A percentile compares a stretch with the other conserved stretches of the same genome.
phyloP scores from a whole-genome alignment of 495 filamentous ascomycete species.

The Haplographium delicatum region DNA sequence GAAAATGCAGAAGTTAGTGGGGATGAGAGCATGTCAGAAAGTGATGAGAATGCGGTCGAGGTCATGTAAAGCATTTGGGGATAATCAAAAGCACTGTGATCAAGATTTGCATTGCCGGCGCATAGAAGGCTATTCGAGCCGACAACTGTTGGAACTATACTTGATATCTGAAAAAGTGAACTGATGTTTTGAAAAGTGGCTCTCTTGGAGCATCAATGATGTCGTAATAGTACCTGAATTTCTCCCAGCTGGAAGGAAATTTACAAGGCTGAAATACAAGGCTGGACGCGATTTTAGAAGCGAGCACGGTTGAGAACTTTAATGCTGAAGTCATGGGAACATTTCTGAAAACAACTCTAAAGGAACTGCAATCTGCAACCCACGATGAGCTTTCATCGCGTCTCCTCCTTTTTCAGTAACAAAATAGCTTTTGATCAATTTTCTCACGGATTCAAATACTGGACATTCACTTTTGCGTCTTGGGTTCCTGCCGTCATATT shows the following conservation, averaged over 20 bases:
- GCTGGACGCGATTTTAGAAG: no score
- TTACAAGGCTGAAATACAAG: no score
- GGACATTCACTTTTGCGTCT: slow-evolving; percentile 49
- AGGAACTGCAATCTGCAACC: neutral
- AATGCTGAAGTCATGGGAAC: no score
- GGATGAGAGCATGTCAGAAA: slow-evolving; percentile 90
- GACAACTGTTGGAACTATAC: neutral
- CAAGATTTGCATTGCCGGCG: slow-evolving; percentile 27
- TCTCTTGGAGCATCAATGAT: no score
- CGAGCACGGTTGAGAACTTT: no score
- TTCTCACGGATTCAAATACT: slow-evolving; percentile 34
- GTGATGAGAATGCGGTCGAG: slow-evolving; percentile 61
- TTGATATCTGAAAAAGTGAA: no score
- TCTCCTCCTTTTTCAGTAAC: slow-evolving; percentile 10
- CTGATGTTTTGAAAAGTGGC: no score
- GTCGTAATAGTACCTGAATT: no score
- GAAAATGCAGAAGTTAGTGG: slow-evolving; percentile 97
- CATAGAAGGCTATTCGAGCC: slow-evolving; percentile 10
- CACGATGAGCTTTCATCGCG: slow-evolving; percentile 13
- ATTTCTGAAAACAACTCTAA: no score
- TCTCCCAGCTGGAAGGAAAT: no score
- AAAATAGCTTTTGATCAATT: slow-evolving; percentile 6
- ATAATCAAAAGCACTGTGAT: slow-evolving; percentile 22
- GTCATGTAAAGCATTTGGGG: slow-evolving; percentile 20
- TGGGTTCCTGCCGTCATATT: slow-evolving; percentile 60